Conservation (phyloP, 768 basidiomycete species). For the Inosperma sp. region DNA sequence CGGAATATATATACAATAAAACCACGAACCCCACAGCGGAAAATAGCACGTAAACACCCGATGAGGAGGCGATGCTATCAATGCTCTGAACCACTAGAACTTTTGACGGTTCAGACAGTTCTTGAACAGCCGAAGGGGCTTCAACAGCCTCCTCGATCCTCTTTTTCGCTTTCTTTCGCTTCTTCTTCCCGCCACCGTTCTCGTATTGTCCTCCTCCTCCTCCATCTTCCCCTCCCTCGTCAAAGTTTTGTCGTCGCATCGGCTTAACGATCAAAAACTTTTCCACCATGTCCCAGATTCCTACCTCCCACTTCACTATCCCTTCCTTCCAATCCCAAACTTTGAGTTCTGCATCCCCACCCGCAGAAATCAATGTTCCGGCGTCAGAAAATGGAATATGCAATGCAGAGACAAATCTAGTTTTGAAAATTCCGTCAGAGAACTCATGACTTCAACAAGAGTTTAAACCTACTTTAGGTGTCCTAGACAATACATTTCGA, state of each 20-base stretch:
- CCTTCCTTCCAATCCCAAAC: constrained; percentile 81
- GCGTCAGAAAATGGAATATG: constrained; percentile 54
- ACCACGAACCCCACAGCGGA: constrained; percentile 64
- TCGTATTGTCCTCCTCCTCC: constrained; percentile 22
- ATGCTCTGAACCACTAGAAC: constrained; percentile 60
- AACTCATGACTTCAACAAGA: not conserved
- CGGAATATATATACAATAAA: not conserved
- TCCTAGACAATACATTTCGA: constrained; percentile 85
- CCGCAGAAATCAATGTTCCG: constrained; percentile 69
- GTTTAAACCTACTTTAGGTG: constrained; percentile 60
- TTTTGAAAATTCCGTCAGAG: too few relatives aligned
- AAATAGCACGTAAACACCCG: constrained; percentile 50
- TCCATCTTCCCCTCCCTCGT: constrained; percentile 29
- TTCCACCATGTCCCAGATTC: constrained; percentile 43
- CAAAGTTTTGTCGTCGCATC: constrained; percentile 30
- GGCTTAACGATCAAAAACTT: constrained; percentile 44
- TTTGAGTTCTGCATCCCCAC: constrained; percentile 75
- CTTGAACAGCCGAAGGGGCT: constrained; percentile 8
- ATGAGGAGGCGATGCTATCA: constrained; percentile 37
- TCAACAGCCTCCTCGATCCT: constrained; percentile 1
- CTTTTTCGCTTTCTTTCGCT: constrained; percentile 16
- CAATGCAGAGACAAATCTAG: constrained; percentile 79
- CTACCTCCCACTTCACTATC: constrained; percentile 44
- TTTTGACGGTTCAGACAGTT: constrained; percentile 22
- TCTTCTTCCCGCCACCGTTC: constrained; percentile 19